Base-by-base conservation (phyloP, 2,329 filamentous ascomycete genomes). In the Neopestalotiopsis sp. region DNA sequence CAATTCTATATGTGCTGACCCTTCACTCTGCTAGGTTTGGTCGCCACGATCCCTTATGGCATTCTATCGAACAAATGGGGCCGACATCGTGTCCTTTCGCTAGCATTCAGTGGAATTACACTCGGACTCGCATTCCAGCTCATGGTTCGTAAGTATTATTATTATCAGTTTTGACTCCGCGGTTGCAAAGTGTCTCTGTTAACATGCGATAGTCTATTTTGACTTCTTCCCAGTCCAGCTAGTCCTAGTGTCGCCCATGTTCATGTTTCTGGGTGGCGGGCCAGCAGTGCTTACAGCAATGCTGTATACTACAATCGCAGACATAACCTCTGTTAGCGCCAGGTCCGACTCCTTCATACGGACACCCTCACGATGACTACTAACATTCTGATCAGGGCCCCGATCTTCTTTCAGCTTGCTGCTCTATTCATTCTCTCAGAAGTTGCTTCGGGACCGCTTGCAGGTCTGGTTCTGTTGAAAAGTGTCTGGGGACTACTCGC, bases 401-500 rank as follows among this genome's bases (percentile, higher is more conserved):
- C 78, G 9, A 75, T 79, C 40, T 85, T 83, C 71, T 84, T 83
- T 71, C 78, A 76, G n/a, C 65, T 85, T 3, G 70, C 73, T 3
- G 80, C 83, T 7, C 68, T 79, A 1, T 79, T 78, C 12, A 75
- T 85, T 2, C 69, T 78, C 40, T 77, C 83, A n/a, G 78, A 79
- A 40, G 77, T 84, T 4, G 62, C 82, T 6, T 73, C 81, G 4
- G 81, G 79, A 4, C 84, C 84, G 0, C 68, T 85, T 4, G 78
- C 81, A 4, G 84, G 82, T 7, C 75, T 76, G 34, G 74, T 86
- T 4, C 77, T 86, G 66, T 70, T 75, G 24, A 71, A 77, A 32
- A 75, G 79, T 56, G 77, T 80, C 0, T 86, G 84, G 84, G 59
- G 82, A 0, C 76, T 83, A 1, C 76, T 85, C 24, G 74, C 79